Evolutionary conservation across 208 protist species (phyloP), one percentile per base, ranked within the genome.

Genomic region (Trichomonas tenax): DNA sequence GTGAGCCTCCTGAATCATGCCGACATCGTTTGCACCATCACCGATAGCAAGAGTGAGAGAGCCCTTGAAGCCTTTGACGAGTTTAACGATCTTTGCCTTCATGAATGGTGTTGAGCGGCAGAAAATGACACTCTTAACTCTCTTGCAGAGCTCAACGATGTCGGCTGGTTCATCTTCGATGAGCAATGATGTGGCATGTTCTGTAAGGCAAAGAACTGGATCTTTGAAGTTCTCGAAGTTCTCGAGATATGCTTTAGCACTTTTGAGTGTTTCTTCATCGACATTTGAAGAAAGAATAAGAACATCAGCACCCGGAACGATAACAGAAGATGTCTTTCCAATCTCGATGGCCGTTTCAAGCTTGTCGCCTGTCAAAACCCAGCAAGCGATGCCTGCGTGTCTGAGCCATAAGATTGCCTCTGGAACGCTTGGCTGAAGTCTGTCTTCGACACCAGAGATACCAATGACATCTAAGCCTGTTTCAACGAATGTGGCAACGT

Each of bases 291-390:
- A 48, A 38, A 81, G 34, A 84, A 82, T 86, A 36, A 96, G 45
- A 21, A 46, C 44, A 17, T 82, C 49, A 84, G 49, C 63, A 38
- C 72, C 82, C 14, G 41, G 93, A 45, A 48, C 46, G 23, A 97
- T 97, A 63, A 97, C 72, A 63, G 44, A 46, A 17, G 96, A 97
- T 63, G 93, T 96, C 48, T 95, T 82, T 0, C 96, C 97, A 36
- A 98, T 97, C 38, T 96, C 96, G 38, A 97, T 72, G n/a, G 97
- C 97, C 21, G 97, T 98, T 82, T 98, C 96, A 36, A 98, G 97
- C 97, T 99, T 99, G 97, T 99, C 99, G 48, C 99, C 99, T 0
- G 99, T 99, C 0, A 99, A 97, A 97, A 99, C 99, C 99, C 99
- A 98, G 95, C 63, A 38, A 45, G 34, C 82, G 38, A 96, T 96